Conservation (phyloP, 768 basidiomycete genomes). For the Paxillus ammoniavirescens region DNA sequence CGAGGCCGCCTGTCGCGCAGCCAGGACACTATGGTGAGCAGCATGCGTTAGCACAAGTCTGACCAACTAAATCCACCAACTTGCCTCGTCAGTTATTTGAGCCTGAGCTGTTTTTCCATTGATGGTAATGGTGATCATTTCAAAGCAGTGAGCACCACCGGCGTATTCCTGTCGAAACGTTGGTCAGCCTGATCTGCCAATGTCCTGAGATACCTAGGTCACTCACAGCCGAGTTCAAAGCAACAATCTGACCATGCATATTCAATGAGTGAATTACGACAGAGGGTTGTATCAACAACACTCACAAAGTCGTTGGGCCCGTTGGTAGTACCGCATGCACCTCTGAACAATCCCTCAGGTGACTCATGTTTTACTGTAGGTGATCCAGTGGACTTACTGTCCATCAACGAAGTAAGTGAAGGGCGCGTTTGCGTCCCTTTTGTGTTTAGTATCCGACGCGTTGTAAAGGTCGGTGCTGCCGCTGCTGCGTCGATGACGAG, state of each 20-base stretch:
- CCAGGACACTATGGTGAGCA: conserved; percentile 34
- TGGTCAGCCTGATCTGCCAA: background rate
- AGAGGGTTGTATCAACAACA: background rate
- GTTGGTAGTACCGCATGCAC: conserved; percentile 36
- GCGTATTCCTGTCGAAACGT: conserved; percentile 35
- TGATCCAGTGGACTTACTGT: conserved; percentile 13
- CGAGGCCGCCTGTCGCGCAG: conserved; percentile 42
- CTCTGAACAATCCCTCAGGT: conserved; percentile 27
- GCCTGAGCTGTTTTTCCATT: conserved; percentile 39
- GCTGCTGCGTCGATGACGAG: conserved; percentile 7
- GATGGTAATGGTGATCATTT: conserved; percentile 42
- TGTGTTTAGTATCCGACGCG: conserved; percentile 6
- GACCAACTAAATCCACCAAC: conserved; percentile 4
- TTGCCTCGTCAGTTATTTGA: conserved; percentile 43
- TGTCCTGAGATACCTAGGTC: background rate
- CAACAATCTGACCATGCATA: conserved; percentile 37
- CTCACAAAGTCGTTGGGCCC: conserved; percentile 28
- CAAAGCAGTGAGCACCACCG: conserved; percentile 41
- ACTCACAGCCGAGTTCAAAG: conserved; percentile 39
- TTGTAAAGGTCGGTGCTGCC: background rate
- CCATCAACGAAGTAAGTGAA: conserved; percentile 31
- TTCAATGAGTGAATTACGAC: background rate
- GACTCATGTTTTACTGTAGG: background rate
- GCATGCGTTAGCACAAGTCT: background rate
- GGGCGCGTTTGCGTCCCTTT: conserved; percentile 14